These are phyloP conservation scores for Trypanosoma cruzi DNA, from an alignment of 208 protist genomes.

Conservation along the genomic window DNA sequence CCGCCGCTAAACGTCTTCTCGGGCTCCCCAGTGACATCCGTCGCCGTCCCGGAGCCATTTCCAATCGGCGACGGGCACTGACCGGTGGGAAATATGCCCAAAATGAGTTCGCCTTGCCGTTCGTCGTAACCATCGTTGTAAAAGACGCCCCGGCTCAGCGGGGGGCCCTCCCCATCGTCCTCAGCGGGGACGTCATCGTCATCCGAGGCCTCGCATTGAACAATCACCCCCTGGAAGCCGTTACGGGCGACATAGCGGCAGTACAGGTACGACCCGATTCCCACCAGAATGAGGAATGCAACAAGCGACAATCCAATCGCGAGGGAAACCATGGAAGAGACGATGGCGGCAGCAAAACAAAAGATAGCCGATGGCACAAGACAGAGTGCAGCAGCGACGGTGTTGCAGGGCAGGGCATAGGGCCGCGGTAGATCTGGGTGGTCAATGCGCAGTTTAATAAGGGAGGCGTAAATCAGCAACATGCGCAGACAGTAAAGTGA, in stretches of 20 bases:
- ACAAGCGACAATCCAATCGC: conserved; percentile 65
- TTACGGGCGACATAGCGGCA: conserved; percentile 68
- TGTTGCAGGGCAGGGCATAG: conserved; percentile 73
- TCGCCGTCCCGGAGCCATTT: not conserved
- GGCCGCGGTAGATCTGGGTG: conserved; percentile 80
- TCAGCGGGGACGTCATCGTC: conserved; percentile 30
- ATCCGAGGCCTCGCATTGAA: conserved; percentile 57
- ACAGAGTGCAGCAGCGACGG: conserved; percentile 49
- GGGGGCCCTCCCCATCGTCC: conserved; percentile 16
- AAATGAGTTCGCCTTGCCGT: conserved; percentile 38
- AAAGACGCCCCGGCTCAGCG: conserved; percentile 53
- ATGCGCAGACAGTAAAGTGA: conserved; percentile 81
- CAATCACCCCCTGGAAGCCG: conserved; percentile 85
- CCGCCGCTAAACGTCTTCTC: not conserved
- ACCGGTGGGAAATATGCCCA: conserved; percentile 55
- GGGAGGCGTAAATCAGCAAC: conserved; percentile 70
- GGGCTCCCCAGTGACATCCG: not conserved
- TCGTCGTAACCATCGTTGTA: conserved; percentile 43
- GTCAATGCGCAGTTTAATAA: conserved; percentile 75
- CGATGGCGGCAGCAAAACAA: conserved; percentile 59
- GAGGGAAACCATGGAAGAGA: conserved; percentile 62
- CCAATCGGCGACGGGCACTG: not conserved
- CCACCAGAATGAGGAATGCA: conserved; percentile 58
- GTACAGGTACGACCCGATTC: conserved; percentile 65
- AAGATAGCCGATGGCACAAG: conserved; percentile 63